Evolutionary conservation across 495 filamentous ascomycete genomes (phyloP).

Genomic region (Penicillium dipodomyicola): DNA sequence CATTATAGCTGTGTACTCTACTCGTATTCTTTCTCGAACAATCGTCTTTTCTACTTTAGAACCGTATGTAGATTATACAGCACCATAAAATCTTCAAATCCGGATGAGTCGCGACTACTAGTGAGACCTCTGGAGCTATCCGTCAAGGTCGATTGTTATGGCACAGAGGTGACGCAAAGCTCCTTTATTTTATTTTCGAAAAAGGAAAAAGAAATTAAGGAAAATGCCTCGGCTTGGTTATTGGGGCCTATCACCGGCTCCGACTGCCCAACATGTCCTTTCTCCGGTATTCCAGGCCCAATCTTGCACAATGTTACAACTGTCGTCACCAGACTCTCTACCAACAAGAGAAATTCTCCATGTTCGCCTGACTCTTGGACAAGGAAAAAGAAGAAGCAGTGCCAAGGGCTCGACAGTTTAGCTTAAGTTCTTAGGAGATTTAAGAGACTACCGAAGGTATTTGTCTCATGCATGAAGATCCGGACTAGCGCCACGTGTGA

Average conservation of each 20-base stretch:
- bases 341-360: conserved; percentile 1
- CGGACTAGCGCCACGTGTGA: conserved; percentile 47
- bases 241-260: conserved; percentile 9
- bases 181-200: not conserved
- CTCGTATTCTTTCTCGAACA: not conserved
- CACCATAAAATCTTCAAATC: not conserved
- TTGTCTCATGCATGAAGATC: conserved; percentile 43
- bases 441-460: conserved; percentile 13
- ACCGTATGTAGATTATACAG: not conserved
- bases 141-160: not conserved
- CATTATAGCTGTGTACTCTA: not conserved
- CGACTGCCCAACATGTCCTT: conserved; percentile 19
- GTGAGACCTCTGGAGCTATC: not conserved
- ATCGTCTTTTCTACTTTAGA: not conserved
- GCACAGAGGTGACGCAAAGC: conserved; percentile 15
- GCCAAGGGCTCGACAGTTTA: not conserved
- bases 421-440: conserved; percentile 3
- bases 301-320: conserved; percentile 13
- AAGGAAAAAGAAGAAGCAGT: not conserved
- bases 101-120: not conserved
- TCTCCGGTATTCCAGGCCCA: conserved; percentile 12
- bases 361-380: conserved; percentile 15
- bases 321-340: conserved; percentile 18
- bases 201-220: not conserved
- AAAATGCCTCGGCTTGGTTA: conserved; percentile 6